These are phyloP conservation scores for Viola pubescens DNA, from an alignment of 441 rosid genomes.

Conservation along the genomic window DNA sequence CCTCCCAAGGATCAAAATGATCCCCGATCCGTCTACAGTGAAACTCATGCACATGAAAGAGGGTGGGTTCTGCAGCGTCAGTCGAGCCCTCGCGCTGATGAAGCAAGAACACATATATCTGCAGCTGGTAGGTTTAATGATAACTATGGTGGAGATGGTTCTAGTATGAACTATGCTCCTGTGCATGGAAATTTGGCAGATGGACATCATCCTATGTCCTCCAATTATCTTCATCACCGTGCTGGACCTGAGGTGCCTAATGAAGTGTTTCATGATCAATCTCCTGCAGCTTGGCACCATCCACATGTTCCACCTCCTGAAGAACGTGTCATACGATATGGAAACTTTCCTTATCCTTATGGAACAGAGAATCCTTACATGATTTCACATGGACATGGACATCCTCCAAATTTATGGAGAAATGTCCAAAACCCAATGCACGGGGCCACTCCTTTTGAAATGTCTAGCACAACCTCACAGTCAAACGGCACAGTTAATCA, in stretches of 20 bases:
- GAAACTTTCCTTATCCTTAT: constrained; percentile 50
- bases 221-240: constrained; percentile 40
- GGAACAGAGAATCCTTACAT: constrained; percentile 52
- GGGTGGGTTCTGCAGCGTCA: constrained; percentile 74
- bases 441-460: constrained; percentile 46
- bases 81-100: constrained; percentile 52
- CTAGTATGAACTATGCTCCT: constrained; percentile 48
- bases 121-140: constrained; percentile 68
- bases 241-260: constrained; percentile 51
- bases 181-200: constrained; percentile 49
- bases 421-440: constrained; percentile 45
- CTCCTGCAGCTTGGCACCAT: constrained; percentile 34
- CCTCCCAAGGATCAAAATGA: constrained; percentile 50
- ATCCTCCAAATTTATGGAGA: constrained; percentile 55
- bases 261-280: constrained; percentile 62
- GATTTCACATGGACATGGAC: constrained; percentile 47
- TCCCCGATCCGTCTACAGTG: constrained; percentile 37
- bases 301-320: constrained; percentile 40
- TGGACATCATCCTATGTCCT: constrained; percentile 37
- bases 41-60: constrained; percentile 58
- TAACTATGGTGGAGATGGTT: constrained; percentile 52
- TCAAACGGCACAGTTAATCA: constrained; percentile 50
- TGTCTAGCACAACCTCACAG: constrained; percentile 39
- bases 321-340: constrained; percentile 46
- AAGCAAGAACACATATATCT: constrained; percentile 46